Percentiles rank a stretch among this genome's conserved stretches.
These are phyloP conservation scores for Deinandra increscens DNA, from an alignment of 129 eudicot species.

Conservation along the genomic window DNA sequence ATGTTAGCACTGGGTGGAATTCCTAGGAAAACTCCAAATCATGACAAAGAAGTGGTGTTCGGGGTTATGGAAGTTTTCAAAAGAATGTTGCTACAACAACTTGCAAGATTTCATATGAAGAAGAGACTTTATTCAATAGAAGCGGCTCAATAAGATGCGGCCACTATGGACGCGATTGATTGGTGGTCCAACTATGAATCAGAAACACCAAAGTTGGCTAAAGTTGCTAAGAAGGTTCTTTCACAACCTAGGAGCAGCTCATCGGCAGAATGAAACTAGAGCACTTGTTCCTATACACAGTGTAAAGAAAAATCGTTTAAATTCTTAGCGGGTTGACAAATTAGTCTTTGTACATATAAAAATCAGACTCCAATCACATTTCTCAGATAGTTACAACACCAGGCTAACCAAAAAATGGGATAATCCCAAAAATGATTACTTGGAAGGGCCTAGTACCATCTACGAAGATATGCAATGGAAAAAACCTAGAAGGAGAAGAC, in stretches of 20 bases:
- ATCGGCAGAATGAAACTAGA: no score
- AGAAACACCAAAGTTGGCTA: background rate
- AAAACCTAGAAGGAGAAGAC: background rate
- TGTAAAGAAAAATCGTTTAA: background rate
- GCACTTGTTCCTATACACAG: no score
- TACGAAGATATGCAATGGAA: background rate
- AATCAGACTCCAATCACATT: background rate
- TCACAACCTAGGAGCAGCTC: no score
- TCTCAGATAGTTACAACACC: background rate
- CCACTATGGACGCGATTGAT: no score
- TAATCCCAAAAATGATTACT: background rate
- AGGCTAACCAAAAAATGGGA: background rate
- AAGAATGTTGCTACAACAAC: no score
- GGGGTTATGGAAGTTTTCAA: no score
- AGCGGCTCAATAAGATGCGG: no score
- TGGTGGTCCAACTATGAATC: constrained; percentile 40
- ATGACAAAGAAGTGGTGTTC: background rate
- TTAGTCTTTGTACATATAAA: background rate
- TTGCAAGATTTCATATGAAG: no score
- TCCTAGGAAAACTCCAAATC: background rate
- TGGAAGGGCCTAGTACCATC: background rate
- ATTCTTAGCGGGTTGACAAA: background rate
- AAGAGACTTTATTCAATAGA: no score
- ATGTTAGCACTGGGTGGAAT: background rate
- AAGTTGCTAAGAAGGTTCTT: no score